phyloP scores from a whole-genome alignment of 2,329 filamentous ascomycete species.

The Xylaria arbuscula region DNA sequence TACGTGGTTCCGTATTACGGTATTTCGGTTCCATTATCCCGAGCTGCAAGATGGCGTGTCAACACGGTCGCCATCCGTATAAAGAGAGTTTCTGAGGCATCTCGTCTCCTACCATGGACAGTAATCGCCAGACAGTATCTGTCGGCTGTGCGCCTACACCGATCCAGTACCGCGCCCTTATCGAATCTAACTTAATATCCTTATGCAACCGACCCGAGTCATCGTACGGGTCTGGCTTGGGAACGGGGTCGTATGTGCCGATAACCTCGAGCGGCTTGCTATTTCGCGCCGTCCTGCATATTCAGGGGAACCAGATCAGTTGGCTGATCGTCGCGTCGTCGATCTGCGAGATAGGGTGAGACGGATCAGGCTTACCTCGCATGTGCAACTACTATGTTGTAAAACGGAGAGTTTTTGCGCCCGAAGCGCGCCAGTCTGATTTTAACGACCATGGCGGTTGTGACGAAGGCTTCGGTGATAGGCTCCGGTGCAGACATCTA shows the following conservation, averaged over 20 bases:
- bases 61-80: not conserved
- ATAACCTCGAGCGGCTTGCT: constrained; percentile 94
- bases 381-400: constrained; percentile 97
- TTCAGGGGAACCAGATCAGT: constrained; percentile 1
- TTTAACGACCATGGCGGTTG: constrained; percentile 80
- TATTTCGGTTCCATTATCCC: constrained; percentile 55
- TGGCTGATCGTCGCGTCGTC: constrained; percentile 14
- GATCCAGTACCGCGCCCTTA: constrained; percentile 92
- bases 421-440: constrained; percentile 96
- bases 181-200: constrained; percentile 86
- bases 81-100: constrained; percentile 19
- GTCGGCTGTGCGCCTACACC: constrained; percentile 96
- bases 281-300: constrained; percentile 81
- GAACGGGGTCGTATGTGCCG: constrained; percentile 77
- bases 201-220: constrained; percentile 80
- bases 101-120: constrained; percentile 74
- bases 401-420: constrained; percentile 87
- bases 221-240: constrained; percentile 70
- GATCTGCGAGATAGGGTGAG: not conserved
- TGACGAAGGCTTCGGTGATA: not conserved
- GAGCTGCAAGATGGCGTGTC: constrained; percentile 39
- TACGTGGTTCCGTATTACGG: constrained; percentile 47
- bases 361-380: constrained; percentile 72
- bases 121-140: constrained; percentile 85
- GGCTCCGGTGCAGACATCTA: not conserved